Evolutionary conservation across 441 rosid species (phyloP), one percentile per base, ranked within the genome.

Genomic region (Biscutella auriculata): DNA sequence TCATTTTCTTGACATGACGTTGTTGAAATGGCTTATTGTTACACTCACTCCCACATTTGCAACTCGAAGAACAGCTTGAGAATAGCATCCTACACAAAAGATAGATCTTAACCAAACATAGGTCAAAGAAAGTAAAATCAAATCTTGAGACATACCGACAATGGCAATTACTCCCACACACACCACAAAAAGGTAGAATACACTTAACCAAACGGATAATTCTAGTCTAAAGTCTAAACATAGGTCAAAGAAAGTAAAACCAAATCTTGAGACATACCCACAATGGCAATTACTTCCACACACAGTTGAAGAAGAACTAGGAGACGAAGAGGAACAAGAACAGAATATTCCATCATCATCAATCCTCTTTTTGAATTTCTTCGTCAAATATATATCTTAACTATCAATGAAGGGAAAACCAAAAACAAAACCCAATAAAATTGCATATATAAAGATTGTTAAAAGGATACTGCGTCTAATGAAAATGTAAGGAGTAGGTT

Each of bases 291-390:
- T 93, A 78, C 82, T 81, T 14, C 74, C 91, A 51, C 99, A 87
- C 1, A 82, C 81, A 35, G 60, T 64, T 19, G 93, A 73, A 48
- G 64, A 43, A 59, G 66, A 60, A 11, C 30, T 46, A 57, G 65
- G 46, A 10, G 59, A 65, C 33, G 33, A 42, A 57, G 89, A 80
- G 71, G 82, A 47, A 68, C 99, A 93, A 58, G 99, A 82, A 73
- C 99, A 93, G 76, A 93, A 93, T 60, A 93, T 93, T 53, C 99
- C 99, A 74, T 93, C 95, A 72, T 89, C 95, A 19, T 88, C 87
- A 52, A 79, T 72, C 43, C 85, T 85, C 68, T 68, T 82, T 62
- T 81, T 93, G 47, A 82, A 44, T 82, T 44, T 85, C 84, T 87
- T 93, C 4, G 91, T 79, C 49, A 82, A 85, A 73, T 89, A 89